Evolutionary conservation across 768 basidiomycete genomes (phyloP), one percentile per base, ranked within the genome.

Genomic region (Cyclocybe aegerita): DNA sequence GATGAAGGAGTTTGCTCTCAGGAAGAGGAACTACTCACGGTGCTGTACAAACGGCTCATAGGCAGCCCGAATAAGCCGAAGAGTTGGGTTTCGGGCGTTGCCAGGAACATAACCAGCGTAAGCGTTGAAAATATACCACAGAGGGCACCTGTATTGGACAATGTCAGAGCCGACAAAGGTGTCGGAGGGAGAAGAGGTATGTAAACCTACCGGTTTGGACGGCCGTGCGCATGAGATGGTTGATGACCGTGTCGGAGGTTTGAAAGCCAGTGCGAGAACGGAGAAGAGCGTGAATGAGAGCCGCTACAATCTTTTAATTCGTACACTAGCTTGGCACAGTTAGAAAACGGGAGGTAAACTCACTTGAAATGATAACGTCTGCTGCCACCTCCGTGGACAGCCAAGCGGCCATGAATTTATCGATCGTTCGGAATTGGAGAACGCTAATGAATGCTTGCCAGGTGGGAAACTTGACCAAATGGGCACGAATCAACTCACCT

Each of bases 221-320:
- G 4, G 78, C 75, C 39, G 74, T 75, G 46, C 73, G 72, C 52
- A 78, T 77, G 7, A 78, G 65, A 32, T 73, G 71, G 42, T 73
- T 74, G 48, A 78, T 71, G 39, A 77, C 63, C 0, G 67, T 73
- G 43, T 80, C 76, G 9, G 72, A 78, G 54, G 62, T 69, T 7
- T 63, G 64, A 60, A 77, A 76, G 11, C 78, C 78, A 14, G 78
- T 78, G 39, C 74, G 66, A 4, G 73, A 72, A 35, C 69, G 68
- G 41, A 54, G 54, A 16, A 78, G 65, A 15, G 68, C 57, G 32
- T 33, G 58, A 5, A 43, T 52, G n/a, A 62, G 46, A 12, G 56
- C 44, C 16, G 12, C 61, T 63, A 30, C 4, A 32, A 14, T 17
- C 4, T 12, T 7, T 41, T 38, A 17, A 39, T 35, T 12, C 23